Base-by-base conservation (phyloP, 169 alveolate species). In the Besnoitia besnoiti region DNA sequence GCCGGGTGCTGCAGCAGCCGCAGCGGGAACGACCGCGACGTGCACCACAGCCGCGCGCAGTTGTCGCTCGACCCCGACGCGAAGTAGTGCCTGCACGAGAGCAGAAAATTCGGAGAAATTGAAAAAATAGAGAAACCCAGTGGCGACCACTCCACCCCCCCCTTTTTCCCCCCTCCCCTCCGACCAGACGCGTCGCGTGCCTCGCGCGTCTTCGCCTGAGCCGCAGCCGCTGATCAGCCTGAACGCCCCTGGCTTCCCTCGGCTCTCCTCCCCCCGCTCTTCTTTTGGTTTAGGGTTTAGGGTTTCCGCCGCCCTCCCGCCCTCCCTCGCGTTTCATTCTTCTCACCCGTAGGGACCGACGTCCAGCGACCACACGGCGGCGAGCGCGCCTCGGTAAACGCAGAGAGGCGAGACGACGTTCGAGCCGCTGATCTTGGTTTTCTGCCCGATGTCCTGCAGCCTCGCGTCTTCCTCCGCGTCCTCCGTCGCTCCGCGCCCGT, bases 41-140 rank as follows among this genome's bases (percentile, higher is more conserved):
- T 90, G 80, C 89, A 77, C 93, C 93, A 90, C 79, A 90, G 62
- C 40, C 93, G 93, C 24, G 93, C 93, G 46, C 67, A 47, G 59
- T 35, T 59, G 90, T 90, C 93, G 46, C 89, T 49, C 46, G 77
- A 37, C 0, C 93, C 93, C 37, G 90, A 79, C 33, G 93, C 93
- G 67, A 90, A 90, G 82, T 90, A 90, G 40, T 90, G 90, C 82
- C 93, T 90, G 90, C 59, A 50, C 30, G 50, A n/a, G 67, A 24
- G 55, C 49, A 61, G 75, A 85, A 37, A 4, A 7, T 10, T 5
- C 84, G 46, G 40, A 76, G 67, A 55, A 1, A 55, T 3, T n/a
- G 3, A 55, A n/a, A n/a, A n/a, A n/a, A n/a, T n/a, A n/a, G n/a
- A n/a, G n/a, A n/a, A n/a, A n/a, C n/a, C n/a, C n/a, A n/a, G n/a